Conservation (phyloP, 2,329 filamentous ascomycete genomes). For the Orbilia quercus region DNA sequence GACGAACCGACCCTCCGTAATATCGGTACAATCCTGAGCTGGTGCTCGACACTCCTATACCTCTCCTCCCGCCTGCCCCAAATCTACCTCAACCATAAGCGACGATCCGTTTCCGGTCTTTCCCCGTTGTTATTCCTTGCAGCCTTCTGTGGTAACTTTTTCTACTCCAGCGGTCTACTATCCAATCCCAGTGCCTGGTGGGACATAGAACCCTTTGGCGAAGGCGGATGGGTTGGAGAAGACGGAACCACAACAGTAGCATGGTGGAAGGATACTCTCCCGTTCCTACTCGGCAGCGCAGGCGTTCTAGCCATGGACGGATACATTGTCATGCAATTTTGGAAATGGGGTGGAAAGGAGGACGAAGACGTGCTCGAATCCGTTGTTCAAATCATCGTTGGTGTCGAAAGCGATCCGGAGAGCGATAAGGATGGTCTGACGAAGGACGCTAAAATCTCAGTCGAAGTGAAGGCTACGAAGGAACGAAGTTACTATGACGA, state of each 20-base stretch:
- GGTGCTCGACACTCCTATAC: conserved; percentile 62
- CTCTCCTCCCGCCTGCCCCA: conserved; percentile 73
- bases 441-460: conserved; percentile 6
- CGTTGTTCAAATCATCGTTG: conserved; percentile 38
- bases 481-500: conserved; percentile 49
- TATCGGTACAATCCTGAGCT: conserved; percentile 34
- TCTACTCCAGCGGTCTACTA: conserved; percentile 73
- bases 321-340: conserved; percentile 73
- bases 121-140: conserved; percentile 73
- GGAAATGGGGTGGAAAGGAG: conserved; percentile 69
- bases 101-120: conserved; percentile 73
- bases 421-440: conserved; percentile 4
- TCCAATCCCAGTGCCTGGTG: conserved; percentile 74
- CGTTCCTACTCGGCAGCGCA: conserved; percentile 75
- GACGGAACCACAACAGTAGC: conserved; percentile 68
- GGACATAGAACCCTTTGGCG: conserved; percentile 69
- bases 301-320: conserved; percentile 73
- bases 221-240: conserved; percentile 71
- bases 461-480: conserved; percentile 12
- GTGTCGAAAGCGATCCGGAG: conserved; percentile 15
- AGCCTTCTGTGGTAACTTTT: conserved; percentile 75
- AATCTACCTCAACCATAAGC: conserved; percentile 73
- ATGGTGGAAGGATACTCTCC: conserved; percentile 71
- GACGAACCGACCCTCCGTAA: conserved; percentile 19
- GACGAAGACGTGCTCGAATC: conserved; percentile 59